Evolutionary conservation across 306 rosid species (phyloP).

Genomic region (Quercus wislizeni): DNA sequence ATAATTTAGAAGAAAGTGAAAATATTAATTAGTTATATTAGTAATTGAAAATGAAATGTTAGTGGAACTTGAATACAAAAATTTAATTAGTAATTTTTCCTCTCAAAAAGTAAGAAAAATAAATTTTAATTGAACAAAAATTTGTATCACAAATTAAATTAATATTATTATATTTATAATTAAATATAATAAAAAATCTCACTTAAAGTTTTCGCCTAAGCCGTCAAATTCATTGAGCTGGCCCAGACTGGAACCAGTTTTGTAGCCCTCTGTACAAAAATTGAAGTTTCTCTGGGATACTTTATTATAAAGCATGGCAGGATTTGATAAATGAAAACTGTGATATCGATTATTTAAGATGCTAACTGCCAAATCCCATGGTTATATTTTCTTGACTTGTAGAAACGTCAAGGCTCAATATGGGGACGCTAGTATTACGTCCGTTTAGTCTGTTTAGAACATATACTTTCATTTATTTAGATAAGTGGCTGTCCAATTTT

Average conservation of each 20-base stretch:
- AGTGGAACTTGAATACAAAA: no score
- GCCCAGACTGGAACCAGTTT: not conserved
- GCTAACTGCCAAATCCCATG: not conserved
- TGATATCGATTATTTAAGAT: not conserved
- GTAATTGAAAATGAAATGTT: no score
- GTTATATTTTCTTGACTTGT: not conserved
- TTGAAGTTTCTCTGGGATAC: not conserved
- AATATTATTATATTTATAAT: no score
- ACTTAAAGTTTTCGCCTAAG: no score
- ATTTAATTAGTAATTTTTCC: no score
- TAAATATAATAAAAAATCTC: no score
- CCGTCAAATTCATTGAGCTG: no score
- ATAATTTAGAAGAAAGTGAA: no score
- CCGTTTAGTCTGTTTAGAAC: not conserved
- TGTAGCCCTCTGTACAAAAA: not conserved
- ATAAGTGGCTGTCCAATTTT: not conserved
- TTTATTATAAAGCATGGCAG: not conserved
- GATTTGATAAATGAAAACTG: not conserved
- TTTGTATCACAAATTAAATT: no score
- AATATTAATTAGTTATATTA: no score
- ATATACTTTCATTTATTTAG: not conserved
- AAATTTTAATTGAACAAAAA: no score
- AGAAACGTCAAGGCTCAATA: not conserved
- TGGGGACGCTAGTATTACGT: not conserved
- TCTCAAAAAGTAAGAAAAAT: no score